These are phyloP conservation scores for Mycena sp. DNA, from an alignment of 1,284 basidiomycete species.

Conservation along the genomic window DNA sequence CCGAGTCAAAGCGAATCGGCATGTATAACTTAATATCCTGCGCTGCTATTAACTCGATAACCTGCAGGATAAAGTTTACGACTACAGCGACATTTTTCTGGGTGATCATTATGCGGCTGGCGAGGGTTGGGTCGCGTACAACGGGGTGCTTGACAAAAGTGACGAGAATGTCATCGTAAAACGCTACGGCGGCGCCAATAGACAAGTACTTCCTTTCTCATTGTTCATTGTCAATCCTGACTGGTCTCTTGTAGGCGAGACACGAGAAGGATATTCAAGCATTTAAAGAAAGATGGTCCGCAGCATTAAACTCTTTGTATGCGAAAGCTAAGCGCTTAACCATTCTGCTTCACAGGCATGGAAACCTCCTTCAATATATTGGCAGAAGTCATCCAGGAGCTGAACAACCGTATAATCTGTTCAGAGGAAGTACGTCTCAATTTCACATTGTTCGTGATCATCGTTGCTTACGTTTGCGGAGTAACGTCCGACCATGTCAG, in stretches of 20 bases:
- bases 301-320: not conserved
- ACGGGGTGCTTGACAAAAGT: not conserved
- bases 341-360: conserved; percentile 11
- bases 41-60: too few species aligned
- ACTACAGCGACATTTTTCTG: not conserved
- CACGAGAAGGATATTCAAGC: conserved; percentile 12
- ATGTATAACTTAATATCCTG: not conserved
- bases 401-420: conserved; percentile 6
- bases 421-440: conserved; percentile 7
- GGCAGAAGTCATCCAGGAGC: conserved; percentile 12
- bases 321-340: not conserved
- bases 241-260: too few species aligned
- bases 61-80: conserved; percentile 3
- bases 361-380: conserved; percentile 15
- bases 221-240: not conserved
- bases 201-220: not conserved
- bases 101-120: not conserved
- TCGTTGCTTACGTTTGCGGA: not conserved
- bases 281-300: conserved; percentile 16
- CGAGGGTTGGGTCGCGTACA: conserved; percentile 6
- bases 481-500: conserved; percentile 21
- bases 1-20: not conserved
- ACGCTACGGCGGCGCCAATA: not conserved
- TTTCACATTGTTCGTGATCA: not conserved
- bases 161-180: conserved; percentile 11